A percentile compares a stretch with the other conserved stretches of the same genome.
Conservation (phyloP, 768 basidiomycete species). For the Leccinum ochraceum region DNA sequence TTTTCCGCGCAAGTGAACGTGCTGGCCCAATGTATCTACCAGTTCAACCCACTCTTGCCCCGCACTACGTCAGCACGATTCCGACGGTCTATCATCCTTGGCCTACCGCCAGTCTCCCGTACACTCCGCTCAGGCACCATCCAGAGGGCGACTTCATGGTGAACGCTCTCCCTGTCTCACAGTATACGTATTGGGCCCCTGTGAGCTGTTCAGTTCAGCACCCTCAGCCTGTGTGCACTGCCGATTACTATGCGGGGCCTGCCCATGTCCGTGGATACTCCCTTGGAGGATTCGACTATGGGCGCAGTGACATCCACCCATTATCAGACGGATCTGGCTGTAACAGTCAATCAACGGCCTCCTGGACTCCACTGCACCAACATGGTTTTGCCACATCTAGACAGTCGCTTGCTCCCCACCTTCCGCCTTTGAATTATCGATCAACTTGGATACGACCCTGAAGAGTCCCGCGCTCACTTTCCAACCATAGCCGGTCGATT, state of each 20-base stretch:
- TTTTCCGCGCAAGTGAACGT: conserved; percentile 55
- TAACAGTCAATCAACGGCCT: conserved; percentile 37
- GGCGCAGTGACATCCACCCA: conserved; percentile 47
- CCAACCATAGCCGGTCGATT: conserved; percentile 13
- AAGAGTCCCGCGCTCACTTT: conserved; percentile 19
- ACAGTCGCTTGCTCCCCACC: conserved; percentile 45
- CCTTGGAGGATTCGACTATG: conserved; percentile 56
- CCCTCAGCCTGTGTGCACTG: conserved; percentile 57
- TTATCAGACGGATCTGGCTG: conserved; percentile 43
- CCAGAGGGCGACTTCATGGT: conserved; percentile 17
- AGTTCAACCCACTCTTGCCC: conserved; percentile 51
- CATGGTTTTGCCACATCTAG: conserved; percentile 42
- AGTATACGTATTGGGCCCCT: conserved; percentile 25
- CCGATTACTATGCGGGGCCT: conserved; percentile 47
- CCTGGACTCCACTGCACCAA: conserved; percentile 46
- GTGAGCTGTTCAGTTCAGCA: conserved; percentile 45
- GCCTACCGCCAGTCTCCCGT: conserved; percentile 15
- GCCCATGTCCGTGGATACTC: conserved; percentile 62
- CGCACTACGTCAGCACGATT: conserved; percentile 36
- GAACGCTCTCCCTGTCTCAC: conserved; percentile 16
- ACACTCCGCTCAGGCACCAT: conserved; percentile 25
- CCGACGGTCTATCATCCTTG: conserved; percentile 35
- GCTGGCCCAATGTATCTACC: conserved; percentile 62
- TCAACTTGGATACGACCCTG: conserved; percentile 52
- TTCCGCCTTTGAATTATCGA: conserved; percentile 45